phyloP scores from a whole-genome alignment of 169 alveolate genomes.

The Haemoproteus tartakovskyi region DNA sequence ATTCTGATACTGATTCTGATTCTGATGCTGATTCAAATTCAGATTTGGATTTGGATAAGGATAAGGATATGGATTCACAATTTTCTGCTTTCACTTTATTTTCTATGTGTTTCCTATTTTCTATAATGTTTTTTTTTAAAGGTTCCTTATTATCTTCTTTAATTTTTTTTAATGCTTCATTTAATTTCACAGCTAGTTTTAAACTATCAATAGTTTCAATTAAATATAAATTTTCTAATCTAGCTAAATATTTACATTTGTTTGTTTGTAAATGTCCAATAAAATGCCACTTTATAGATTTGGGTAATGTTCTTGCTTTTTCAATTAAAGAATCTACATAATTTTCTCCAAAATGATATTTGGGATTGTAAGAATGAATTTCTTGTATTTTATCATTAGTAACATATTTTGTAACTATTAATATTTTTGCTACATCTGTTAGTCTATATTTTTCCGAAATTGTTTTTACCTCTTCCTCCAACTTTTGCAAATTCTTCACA shows the following conservation, averaged over 20 bases:
- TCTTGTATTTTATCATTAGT: slow-evolving; percentile 42
- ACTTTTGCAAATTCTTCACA: slow-evolving; percentile 22
- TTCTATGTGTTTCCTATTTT: too few species aligned
- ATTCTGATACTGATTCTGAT: too few species aligned
- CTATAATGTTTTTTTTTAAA: too few species aligned
- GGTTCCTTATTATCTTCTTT: slow-evolving; percentile 12
- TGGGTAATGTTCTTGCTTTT: slow-evolving; percentile 84
- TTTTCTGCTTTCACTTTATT: too few species aligned
- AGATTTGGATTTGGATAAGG: too few species aligned
- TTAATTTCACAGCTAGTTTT: slow-evolving; percentile 82
- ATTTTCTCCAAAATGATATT: slow-evolving; percentile 90
- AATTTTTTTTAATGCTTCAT: slow-evolving; percentile 66
- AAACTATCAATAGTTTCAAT: slow-evolving; percentile 89
- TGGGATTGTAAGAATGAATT: slow-evolving; percentile 30
- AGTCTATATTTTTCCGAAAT: slow-evolving; percentile 6
- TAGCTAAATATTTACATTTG: slow-evolving; percentile 83
- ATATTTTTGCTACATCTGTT: slow-evolving; percentile 37
- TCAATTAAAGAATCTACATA: slow-evolving; percentile 87
- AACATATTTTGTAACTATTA: slow-evolving; percentile 47
- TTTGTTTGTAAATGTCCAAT: slow-evolving; percentile 93
- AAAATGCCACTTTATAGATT: slow-evolving; percentile 91
- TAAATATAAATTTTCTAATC: slow-evolving; percentile 80
- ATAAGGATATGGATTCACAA: too few species aligned
- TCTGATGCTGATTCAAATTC: too few species aligned
- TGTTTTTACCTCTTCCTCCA: slow-evolving; percentile 29